Base-by-base conservation (phyloP, 176 grass and related monocot genomes). In the Juncus effusus region DNA sequence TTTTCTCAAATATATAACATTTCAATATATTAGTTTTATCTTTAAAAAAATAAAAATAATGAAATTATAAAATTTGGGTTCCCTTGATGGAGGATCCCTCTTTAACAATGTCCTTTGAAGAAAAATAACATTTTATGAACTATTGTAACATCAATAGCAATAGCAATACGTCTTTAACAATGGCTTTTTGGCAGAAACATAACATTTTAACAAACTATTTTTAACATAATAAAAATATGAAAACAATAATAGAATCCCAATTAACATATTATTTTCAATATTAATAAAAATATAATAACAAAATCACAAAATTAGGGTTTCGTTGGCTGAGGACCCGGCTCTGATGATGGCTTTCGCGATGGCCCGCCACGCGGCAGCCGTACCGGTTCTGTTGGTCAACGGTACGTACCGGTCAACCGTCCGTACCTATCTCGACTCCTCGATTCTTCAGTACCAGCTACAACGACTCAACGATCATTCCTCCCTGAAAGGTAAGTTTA, bases 401-500 rank as follows among this genome's bases (percentile, higher is more conserved):
- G 93, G 93, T 41, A 91, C 93, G 56, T 97, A 97, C 74, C 80
- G 78, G 79, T 97, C 93, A 83, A 86, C 88, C 77, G 80, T 92
- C 36, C 85, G 68, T 68, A 74, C 82, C 16, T 97, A 91, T 71
- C 77, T 97, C 68, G 93, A 97, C 83, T 92, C 93, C 55, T 77
- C 88, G 57, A 77, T 97, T 80, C 85, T 97, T 52, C 93, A 92
- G 66, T 83, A 84, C 81, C 93, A 97, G 59, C 59, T 97, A 51
- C 85, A 84, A 70, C 87, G 57, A 35, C 57, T 86, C 62, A 84
- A 40, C 61, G 59, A 69, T 68, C 82, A 89, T 62, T 76, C 49
- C 69, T 81, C 93, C 65, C 79, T 86, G 53, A 97, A 80, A 89
- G 90, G 90, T 95, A 95, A 38, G 37, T 58, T 12, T 54, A 28